Percentiles rank a stretch among this genome's conserved stretches.
Evolutionary conservation across 768 basidiomycete genomes (phyloP).

Genomic region (Boletus sp.): DNA sequence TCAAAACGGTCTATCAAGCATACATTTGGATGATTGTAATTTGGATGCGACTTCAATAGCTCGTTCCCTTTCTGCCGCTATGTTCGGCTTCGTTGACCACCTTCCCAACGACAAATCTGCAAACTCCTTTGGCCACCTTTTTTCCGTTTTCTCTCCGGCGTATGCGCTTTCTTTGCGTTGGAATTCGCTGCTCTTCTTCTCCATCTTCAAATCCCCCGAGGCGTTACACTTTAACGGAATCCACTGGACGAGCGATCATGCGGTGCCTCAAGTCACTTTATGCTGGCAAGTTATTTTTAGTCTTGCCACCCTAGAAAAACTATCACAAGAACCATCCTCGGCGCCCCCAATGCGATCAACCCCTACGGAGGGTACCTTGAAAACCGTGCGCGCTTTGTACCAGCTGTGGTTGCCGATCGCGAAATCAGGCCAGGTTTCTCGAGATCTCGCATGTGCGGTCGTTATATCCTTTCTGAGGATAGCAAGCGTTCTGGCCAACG

Average conservation of each 20-base stretch:
- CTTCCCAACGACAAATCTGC: not conserved
- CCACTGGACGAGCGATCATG: not conserved
- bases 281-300: constrained; percentile 45
- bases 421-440: constrained; percentile 31
- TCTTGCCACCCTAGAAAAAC: constrained; percentile 39
- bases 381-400: constrained; percentile 40
- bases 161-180: constrained; percentile 38
- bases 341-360: not conserved
- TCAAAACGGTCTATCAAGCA: not conserved
- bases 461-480: constrained; percentile 46
- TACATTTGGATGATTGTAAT: not conserved
- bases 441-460: constrained; percentile 30
- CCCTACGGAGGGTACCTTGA: constrained; percentile 16
- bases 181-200: constrained; percentile 42
- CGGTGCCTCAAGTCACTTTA: constrained; percentile 4
- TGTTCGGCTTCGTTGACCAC: constrained; percentile 5
- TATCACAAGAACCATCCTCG: constrained; percentile 9
- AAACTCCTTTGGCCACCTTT: constrained; percentile 1
- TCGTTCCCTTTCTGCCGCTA: constrained; percentile 8
- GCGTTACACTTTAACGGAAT: not conserved
- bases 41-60: constrained; percentile 13
- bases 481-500: constrained; percentile 39
- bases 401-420: constrained; percentile 35
- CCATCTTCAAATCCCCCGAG: constrained; percentile 25
- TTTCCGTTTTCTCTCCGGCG: constrained; percentile 30